Percentiles rank a stretch among this genome's conserved stretches.
phyloP scores from a whole-genome alignment of 371 early-diverging fungal genomes.

The Zychaea mexicana region DNA sequence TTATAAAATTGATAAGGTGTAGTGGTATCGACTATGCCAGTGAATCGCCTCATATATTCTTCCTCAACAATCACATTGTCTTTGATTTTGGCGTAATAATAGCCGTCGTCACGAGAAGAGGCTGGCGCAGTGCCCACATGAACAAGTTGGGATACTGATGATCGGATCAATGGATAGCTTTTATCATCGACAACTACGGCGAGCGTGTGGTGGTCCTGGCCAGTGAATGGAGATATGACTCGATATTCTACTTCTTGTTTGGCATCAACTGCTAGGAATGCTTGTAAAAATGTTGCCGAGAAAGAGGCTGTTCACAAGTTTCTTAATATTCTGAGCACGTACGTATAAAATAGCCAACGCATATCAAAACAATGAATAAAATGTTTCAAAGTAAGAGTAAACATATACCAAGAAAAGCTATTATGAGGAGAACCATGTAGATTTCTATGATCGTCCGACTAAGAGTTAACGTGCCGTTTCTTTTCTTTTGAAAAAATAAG shows the following conservation, averaged over 20 bases:
- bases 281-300: too few species aligned
- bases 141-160: conserved; percentile 1
- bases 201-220: background rate
- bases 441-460: too few species aligned
- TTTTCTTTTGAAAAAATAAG: too few species aligned
- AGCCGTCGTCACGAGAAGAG: conserved; percentile 5
- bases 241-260: background rate
- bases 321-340: too few species aligned
- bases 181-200: conserved; percentile 20
- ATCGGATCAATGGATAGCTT: conserved; percentile 8
- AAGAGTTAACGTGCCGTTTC: too few species aligned
- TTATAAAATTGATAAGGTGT: conserved; percentile 26
- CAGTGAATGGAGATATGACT: background rate
- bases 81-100: conserved; percentile 7
- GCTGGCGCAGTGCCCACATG: conserved; percentile 20
- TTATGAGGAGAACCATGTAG: too few species aligned
- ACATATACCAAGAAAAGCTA: too few species aligned
- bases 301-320: too few species aligned
- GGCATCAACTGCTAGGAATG: too few species aligned
- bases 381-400: too few species aligned
- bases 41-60: background rate
- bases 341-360: too few species aligned
- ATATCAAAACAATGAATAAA: too few species aligned
- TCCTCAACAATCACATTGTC: background rate
- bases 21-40: background rate